These are phyloP conservation scores for Haematococcus lacustris DNA, from an alignment of 139 green algal genomes.

Conservation along the genomic window DNA sequence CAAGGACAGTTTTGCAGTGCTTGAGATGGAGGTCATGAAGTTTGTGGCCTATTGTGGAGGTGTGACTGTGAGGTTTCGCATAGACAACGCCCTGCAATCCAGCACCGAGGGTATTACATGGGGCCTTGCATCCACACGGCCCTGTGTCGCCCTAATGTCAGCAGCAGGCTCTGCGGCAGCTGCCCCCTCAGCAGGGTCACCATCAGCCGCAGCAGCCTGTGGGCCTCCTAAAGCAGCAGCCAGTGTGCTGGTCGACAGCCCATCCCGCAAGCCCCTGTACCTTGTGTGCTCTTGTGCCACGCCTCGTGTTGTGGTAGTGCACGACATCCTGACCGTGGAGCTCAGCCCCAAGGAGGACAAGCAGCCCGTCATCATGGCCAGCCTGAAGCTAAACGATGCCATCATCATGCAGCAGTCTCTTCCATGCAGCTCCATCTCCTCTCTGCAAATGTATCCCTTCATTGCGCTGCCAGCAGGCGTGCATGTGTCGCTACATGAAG, in stretches of 20 bases:
- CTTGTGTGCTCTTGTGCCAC: too few relatives aligned
- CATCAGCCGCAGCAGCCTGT: too few relatives aligned
- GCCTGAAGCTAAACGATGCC: constrained; percentile 27
- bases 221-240: too few relatives aligned
- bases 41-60: constrained; percentile 56
- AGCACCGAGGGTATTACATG: neutral
- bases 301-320: too few relatives aligned
- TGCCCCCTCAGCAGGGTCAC: too few relatives aligned
- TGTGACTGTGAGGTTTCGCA: constrained; percentile 39
- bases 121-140: constrained; percentile 25
- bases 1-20: constrained; percentile 32
- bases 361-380: constrained; percentile 48
- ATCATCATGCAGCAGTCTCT: constrained; percentile 31
- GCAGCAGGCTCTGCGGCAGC: neutral
- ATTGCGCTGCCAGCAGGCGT: constrained; percentile 42
- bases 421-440: constrained; percentile 34
- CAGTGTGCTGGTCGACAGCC: constrained; percentile 27
- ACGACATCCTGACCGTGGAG: constrained; percentile 45
- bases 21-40: constrained; percentile 63
- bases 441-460: constrained; percentile 52
- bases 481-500: constrained; percentile 39
- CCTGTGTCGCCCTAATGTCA: neutral
- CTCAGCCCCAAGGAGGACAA: constrained; percentile 43
- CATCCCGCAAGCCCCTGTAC: constrained; percentile 44
- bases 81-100: constrained; percentile 29